Evolutionary conservation across 345 rosid species (phyloP).

Genomic region (Lepidium didymum): DNA sequence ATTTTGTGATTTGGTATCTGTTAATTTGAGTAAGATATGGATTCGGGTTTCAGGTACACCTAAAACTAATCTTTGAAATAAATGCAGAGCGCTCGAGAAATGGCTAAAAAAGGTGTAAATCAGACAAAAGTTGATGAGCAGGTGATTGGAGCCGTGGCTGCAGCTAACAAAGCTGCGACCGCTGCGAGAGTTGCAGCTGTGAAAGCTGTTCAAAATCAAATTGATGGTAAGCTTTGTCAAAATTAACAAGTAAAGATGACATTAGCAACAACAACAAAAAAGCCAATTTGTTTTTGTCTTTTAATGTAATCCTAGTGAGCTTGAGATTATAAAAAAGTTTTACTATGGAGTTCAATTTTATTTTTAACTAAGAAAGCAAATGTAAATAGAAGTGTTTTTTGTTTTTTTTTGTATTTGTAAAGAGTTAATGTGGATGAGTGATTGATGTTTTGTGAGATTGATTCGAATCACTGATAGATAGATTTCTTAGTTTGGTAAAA

Average conservation of each 20-base stretch:
- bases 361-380: slow-evolving; percentile 12
- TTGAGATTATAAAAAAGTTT: slow-evolving; percentile 18
- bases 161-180: slow-evolving; percentile 87
- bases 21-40: no score
- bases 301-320: slow-evolving; percentile 8
- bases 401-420: neutral
- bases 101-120: slow-evolving; percentile 48
- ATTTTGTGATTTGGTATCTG: no score
- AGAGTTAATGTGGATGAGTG: neutral
- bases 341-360: neutral
- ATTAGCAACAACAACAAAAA: neutral
- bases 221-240: slow-evolving; percentile 82
- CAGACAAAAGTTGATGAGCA: slow-evolving; percentile 57
- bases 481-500: slow-evolving; percentile 4
- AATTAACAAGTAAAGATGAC: slow-evolving; percentile 2
- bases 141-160: slow-evolving; percentile 56
- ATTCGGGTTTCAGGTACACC: no score
- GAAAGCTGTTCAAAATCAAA: slow-evolving; percentile 82
- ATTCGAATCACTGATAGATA: slow-evolving; percentile 18
- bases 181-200: slow-evolving; percentile 96
- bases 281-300: neutral
- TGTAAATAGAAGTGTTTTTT: slow-evolving; percentile 17
- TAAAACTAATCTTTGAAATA: no score
- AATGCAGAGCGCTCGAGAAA: slow-evolving; percentile 64
- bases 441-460: slow-evolving; percentile 15